These are phyloP conservation scores for Papilionanthe hybrid DNA, from an alignment of 116 monocot species.

Conservation along the genomic window DNA sequence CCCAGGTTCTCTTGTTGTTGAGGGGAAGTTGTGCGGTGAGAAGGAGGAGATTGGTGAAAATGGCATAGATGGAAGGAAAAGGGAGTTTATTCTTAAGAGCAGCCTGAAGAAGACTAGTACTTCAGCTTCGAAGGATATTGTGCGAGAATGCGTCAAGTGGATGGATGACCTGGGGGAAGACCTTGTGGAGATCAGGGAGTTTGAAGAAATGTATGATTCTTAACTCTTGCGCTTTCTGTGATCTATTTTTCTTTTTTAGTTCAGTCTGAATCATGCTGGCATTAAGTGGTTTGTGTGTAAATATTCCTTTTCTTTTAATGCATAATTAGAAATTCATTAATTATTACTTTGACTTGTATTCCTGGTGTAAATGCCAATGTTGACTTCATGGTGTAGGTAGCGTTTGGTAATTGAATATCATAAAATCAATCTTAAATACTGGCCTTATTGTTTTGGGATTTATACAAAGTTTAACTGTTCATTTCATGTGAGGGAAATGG, in stretches of 20 bases:
- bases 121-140: conserved; percentile 8
- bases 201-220: conserved; percentile 56
- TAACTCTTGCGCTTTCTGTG: not conserved
- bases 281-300: not conserved
- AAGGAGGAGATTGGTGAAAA: not conserved
- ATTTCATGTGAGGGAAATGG: too few species aligned
- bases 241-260: not conserved
- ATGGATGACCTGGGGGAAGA: conserved; percentile 68
- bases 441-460: not conserved
- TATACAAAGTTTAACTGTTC: not conserved
- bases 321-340: not conserved
- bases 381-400: not conserved
- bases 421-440: not conserved
- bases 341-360: not conserved
- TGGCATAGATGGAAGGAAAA: conserved; percentile 16
- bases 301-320: not conserved
- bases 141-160: conserved; percentile 43
- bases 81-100: conserved; percentile 33
- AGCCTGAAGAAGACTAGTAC: conserved; percentile 43
- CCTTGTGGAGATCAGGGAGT: conserved; percentile 76
- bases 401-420: not conserved
- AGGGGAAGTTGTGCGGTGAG: not conserved
- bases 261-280: not conserved
- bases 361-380: not conserved
- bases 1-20: not conserved